Evolutionary conservation across 495 filamentous ascomycete genomes (phyloP).

Genomic region (Neurospora sp.): DNA sequence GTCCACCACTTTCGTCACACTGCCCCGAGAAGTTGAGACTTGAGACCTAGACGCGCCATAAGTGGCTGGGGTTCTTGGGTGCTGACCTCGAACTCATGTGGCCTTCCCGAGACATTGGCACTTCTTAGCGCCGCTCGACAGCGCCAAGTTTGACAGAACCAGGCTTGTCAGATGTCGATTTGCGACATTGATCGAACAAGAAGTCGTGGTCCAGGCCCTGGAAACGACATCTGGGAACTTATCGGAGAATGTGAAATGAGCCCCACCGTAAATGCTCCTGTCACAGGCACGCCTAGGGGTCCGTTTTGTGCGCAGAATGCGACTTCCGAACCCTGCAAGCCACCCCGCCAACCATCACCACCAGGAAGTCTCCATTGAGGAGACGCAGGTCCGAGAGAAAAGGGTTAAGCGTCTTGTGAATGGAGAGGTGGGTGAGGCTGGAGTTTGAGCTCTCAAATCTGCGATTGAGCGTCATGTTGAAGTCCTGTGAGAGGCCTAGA

Average conservation of each 20-base stretch:
- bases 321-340: not conserved
- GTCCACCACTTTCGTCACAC: not conserved
- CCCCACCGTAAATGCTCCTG: not conserved
- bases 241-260: not conserved
- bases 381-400: conserved; percentile 27
- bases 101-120: conserved; percentile 8
- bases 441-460: not conserved
- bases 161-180: not conserved
- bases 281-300: conserved; percentile 1
- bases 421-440: not conserved
- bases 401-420: conserved; percentile 15
- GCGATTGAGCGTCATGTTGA: not conserved
- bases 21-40: not conserved
- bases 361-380: conserved; percentile 5
- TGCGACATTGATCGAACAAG: not conserved
- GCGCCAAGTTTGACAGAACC: conserved; percentile 1
- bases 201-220: not conserved
- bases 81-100: conserved; percentile 26
- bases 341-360: conserved; percentile 3
- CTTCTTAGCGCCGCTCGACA: conserved; percentile 4
- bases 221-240: not conserved
- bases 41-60: conserved; percentile 4
- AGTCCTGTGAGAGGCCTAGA: not conserved
- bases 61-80: conserved; percentile 15
- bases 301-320: not conserved